phyloP scores from a whole-genome alignment of 1,284 basidiomycete genomes.

The Dichomitus squalens region DNA sequence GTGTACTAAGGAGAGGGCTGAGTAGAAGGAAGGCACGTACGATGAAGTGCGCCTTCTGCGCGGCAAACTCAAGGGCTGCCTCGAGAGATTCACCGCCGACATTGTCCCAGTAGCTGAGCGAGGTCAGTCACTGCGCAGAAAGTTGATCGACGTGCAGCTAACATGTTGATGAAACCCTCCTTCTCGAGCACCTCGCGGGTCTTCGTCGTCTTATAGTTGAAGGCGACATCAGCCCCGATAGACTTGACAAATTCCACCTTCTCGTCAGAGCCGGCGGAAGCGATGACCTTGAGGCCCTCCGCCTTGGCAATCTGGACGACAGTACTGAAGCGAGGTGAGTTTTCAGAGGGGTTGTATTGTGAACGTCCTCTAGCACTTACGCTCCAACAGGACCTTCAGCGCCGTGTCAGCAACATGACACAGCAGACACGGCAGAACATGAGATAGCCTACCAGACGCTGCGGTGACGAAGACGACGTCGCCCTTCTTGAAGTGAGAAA shows the following conservation, averaged over 20 bases:
- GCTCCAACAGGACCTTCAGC: conserved; percentile 25
- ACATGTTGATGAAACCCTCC: conserved; percentile 58
- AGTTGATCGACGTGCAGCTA: conserved; percentile 3
- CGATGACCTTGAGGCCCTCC: conserved; percentile 69
- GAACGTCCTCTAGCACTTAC: conserved; percentile 10
- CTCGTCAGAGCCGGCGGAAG: conserved; percentile 69
- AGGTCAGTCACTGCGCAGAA: too few relatives aligned
- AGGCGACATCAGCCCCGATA: conserved; percentile 66
- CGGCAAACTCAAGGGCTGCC: conserved; percentile 51
- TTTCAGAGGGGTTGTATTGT: too few relatives aligned
- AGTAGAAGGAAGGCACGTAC: conserved; percentile 44
- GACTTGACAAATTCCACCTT: conserved; percentile 66
- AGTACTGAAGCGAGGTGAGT: conserved; percentile 27
- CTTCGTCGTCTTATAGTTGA: conserved; percentile 70
- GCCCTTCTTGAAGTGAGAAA: conserved; percentile 24
- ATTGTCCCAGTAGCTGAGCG: conserved; percentile 54
- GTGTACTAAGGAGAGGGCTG: too few relatives aligned
- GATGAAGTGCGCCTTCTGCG: conserved; percentile 53
- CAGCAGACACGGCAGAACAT: background rate
- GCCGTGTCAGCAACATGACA: background rate
- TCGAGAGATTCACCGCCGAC: conserved; percentile 71
- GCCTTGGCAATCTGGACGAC: conserved; percentile 66
- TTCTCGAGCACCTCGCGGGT: conserved; percentile 54
- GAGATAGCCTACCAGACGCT: conserved; percentile 15
- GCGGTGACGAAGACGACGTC: conserved; percentile 29